Evolutionary conservation across 495 filamentous ascomycete species (phyloP).

Genomic region (Tuber melanosporum): DNA sequence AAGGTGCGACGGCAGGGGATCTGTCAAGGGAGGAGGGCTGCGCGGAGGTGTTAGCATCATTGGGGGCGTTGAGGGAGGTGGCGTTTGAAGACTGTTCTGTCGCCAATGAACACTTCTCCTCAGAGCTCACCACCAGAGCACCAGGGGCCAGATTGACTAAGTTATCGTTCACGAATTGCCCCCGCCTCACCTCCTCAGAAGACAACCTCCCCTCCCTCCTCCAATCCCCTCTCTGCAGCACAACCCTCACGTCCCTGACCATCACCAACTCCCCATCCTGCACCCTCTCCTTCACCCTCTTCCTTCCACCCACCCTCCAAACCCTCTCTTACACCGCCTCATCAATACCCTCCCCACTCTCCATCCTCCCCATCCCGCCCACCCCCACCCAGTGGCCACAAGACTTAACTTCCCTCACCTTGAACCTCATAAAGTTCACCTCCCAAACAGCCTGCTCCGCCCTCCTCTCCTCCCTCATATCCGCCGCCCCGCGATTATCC

Average conservation of each 20-base stretch:
- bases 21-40: conserved; percentile 38
- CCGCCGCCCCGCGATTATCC: conserved; percentile 5
- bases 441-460: conserved; percentile 10
- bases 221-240: not conserved
- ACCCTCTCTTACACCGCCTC: conserved; percentile 6
- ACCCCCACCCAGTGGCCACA: conserved; percentile 6
- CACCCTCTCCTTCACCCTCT: conserved; percentile 17
- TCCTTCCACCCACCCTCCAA: conserved; percentile 9
- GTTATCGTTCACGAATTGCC: conserved; percentile 15
- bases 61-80: conserved; percentile 9
- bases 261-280: conserved; percentile 15
- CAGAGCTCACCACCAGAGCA: conserved; percentile 1
- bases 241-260: conserved; percentile 5
- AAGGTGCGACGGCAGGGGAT: conserved; percentile 37
- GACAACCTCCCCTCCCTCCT: conserved; percentile 21
- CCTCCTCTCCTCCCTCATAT: conserved; percentile 19
- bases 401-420: conserved; percentile 15
- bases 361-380: conserved; percentile 8
- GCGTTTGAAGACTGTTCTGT: conserved; percentile 14
- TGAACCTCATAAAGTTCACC: conserved; percentile 5
- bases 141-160: conserved; percentile 9
- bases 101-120: conserved; percentile 17
- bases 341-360: conserved; percentile 3
- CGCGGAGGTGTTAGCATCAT: conserved; percentile 9
- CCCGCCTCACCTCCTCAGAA: conserved; percentile 3